Conservation (phyloP, 169 alveolate genomes). For the Perkinsus olseni region DNA sequence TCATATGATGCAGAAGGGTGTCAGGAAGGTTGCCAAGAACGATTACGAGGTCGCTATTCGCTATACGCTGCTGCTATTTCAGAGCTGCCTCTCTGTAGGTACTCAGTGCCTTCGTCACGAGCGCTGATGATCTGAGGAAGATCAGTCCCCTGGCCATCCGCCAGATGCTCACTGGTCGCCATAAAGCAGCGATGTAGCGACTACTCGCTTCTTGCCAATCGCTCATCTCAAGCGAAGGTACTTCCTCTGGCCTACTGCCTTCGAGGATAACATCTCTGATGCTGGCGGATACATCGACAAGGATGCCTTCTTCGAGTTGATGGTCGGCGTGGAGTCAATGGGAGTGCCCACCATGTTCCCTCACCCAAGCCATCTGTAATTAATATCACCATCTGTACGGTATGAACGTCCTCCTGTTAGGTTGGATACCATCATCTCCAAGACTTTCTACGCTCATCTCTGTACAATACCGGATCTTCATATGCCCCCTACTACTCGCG, state of each 20-base stretch:
- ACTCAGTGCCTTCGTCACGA: neutral
- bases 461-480: neutral
- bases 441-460: neutral
- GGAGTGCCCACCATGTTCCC: neutral
- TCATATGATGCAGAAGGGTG: neutral
- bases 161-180: neutral
- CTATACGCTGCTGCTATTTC: no score
- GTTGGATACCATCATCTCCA: neutral
- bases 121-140: neutral
- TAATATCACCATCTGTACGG: neutral
- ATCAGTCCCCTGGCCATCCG: neutral
- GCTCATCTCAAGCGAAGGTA: neutral
- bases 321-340: neutral
- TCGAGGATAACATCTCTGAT: neutral
- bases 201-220: neutral
- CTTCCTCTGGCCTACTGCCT: neutral
- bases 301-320: neutral
- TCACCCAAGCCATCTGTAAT: neutral
- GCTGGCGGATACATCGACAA: neutral
- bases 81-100: neutral
- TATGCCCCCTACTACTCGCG: neutral
- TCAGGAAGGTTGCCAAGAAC: neutral
- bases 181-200: neutral
- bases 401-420: neutral
- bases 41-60: neutral